A percentile compares a stretch with the other conserved stretches of the same genome.
Conservation (phyloP, 306 rosid species). For the Begonia loranthoides region DNA sequence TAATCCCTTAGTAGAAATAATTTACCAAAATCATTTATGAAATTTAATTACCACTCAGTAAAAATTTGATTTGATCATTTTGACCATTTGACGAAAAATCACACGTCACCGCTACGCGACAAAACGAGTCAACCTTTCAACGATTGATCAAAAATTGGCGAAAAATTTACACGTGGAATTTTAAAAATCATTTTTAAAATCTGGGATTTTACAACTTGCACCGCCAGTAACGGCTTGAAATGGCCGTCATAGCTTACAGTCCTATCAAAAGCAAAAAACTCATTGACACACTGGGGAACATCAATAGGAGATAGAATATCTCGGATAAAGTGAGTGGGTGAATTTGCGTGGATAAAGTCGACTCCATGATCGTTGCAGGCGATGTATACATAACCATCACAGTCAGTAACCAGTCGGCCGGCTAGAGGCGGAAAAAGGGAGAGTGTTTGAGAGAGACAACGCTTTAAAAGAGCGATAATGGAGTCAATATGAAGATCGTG, state of each 20-base stretch:
- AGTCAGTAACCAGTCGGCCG: constrained; percentile 54
- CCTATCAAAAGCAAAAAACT: constrained; percentile 24
- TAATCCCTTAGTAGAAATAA: too few relatives aligned
- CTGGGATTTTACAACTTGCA: too few relatives aligned
- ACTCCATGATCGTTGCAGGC: constrained; percentile 74
- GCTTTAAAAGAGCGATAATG: constrained; percentile 26
- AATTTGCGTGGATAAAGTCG: constrained; percentile 42
- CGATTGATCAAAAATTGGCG: too few relatives aligned
- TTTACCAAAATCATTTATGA: too few relatives aligned
- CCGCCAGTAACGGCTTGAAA: too few relatives aligned
- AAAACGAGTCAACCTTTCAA: too few relatives aligned
- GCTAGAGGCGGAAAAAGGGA: constrained; percentile 78
- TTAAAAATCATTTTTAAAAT: too few relatives aligned
- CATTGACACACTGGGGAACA: background rate
- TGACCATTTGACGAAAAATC: too few relatives aligned
- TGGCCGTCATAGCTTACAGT: constrained; percentile 20
- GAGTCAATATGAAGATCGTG: constrained; percentile 15
- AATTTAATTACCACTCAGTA: too few relatives aligned
- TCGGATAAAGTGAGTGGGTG: constrained; percentile 6
- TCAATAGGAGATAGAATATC: constrained; percentile 24
- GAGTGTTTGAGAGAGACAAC: constrained; percentile 46
- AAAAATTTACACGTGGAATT: too few relatives aligned
- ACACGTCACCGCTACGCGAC: too few relatives aligned
- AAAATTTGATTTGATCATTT: too few relatives aligned
- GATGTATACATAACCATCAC: constrained; percentile 37